Base-by-base conservation (phyloP, 495 filamentous ascomycete species). In the Hypoxylon crocopeplum region DNA sequence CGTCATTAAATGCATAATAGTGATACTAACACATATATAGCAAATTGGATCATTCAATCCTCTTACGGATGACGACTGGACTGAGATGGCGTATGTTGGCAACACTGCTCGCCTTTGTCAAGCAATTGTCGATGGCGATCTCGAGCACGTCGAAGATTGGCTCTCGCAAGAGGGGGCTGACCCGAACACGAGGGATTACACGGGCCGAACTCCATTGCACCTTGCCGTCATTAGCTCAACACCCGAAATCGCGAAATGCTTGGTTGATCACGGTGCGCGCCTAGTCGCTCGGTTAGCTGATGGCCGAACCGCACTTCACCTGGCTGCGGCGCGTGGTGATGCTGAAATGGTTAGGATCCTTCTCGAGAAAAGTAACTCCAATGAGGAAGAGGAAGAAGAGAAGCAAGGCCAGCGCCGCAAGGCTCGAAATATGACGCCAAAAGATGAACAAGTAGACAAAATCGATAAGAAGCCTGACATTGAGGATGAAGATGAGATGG, bases 11-110 rank as follows among this genome's bases (percentile, higher is more conserved):
- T 15, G 24, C 15, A 12, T 21, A 16, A 1, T 17, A 5, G 16
- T 15, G 19, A 44, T 22, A 42, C 39, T 69, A 32, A 70, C 41
- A 37, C 7, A 0, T 15, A 7, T 25, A 24, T 37, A 78, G 71
- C 61, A 73, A 70, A 82, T 82, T 45, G 83, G 84, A 22, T 82
- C 78, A 8, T 94, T 94, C 77, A 87, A 93, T 59, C 90, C 90
- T 0, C 83, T 92, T 20, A 91, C 86, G 0, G 87, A 89, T 3
- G 83, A 88, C 33, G 89, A 93, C 62, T 95, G 90, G 87, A 92
- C 89, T 5, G 86, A 88, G 66, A 83, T 84, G 85, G 80, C 88
- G 0, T 95, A 93, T 66, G 78, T 92, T 37, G 88, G 87, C 20
- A 86, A 87, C 56, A 90, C 86, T 5, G 84, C 81, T 19, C 72